These are phyloP conservation scores for Fusarium decemcellulare DNA, from an alignment of 2,329 filamentous ascomycete genomes.

Conservation along the genomic window DNA sequence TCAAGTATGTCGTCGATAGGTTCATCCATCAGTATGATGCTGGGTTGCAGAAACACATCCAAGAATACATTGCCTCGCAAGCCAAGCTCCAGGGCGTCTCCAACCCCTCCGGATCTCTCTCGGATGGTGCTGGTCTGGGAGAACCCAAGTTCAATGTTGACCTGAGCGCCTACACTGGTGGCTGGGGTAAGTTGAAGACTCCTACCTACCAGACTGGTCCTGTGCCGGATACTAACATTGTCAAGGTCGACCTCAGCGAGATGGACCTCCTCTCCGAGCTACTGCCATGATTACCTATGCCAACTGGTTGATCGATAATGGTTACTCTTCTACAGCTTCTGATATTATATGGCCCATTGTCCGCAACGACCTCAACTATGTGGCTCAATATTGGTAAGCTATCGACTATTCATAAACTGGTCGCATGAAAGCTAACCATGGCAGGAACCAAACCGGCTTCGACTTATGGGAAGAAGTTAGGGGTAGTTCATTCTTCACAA, in stretches of 20 bases:
- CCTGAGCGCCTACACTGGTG: conserved; percentile 72
- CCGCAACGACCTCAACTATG: conserved; percentile 81
- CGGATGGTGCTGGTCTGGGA: conserved; percentile 69
- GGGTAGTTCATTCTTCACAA: conserved; percentile 85
- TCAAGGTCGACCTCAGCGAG: conserved; percentile 78
- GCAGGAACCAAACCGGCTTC: conserved; percentile 71
- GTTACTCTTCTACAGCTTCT: conserved; percentile 69
- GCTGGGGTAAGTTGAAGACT: conserved; percentile 67
- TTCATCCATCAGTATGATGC: conserved; percentile 72
- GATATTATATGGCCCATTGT: conserved; percentile 80
- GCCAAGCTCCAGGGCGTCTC: conserved; percentile 75
- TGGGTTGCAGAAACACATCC: conserved; percentile 71
- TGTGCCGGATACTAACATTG: conserved; percentile 19
- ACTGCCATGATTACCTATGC: conserved; percentile 81
- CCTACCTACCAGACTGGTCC: not conserved
- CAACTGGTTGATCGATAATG: conserved; percentile 78
- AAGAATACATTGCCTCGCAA: conserved; percentile 78
- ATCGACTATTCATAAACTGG: too few relatives aligned
- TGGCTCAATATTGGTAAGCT: conserved; percentile 76
- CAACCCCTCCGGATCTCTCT: conserved; percentile 76
- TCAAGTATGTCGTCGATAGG: conserved; percentile 78
- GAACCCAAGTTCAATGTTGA: conserved; percentile 83
- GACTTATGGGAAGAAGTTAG: conserved; percentile 89
- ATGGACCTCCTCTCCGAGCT: conserved; percentile 83
- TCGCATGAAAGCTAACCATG: not conserved